Evolutionary conservation across 2,329 filamentous ascomycete species (phyloP).

Genomic region (Aspergillus unguis): DNA sequence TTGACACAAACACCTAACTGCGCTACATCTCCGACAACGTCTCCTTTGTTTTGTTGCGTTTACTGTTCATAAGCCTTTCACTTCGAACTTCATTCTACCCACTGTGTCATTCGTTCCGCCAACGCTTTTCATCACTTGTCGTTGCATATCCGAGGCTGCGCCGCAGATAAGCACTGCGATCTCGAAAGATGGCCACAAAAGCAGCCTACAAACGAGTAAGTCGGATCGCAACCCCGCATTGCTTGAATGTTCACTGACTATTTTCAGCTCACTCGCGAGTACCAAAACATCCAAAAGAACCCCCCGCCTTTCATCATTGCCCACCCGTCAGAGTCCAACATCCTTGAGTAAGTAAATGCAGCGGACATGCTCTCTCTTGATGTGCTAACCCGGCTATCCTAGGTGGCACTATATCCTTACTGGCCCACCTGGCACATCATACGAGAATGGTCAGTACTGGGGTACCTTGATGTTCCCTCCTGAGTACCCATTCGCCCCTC

Average conservation of each 20-base stretch:
- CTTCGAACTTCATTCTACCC: background rate
- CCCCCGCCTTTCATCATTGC: constrained; percentile 86
- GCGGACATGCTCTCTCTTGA: background rate
- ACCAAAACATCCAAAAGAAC: constrained; percentile 64
- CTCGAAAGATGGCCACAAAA: constrained; percentile 63
- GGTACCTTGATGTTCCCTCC: constrained; percentile 92
- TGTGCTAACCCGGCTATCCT: constrained; percentile 9
- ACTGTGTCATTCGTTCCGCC: background rate
- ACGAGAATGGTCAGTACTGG: constrained; percentile 96
- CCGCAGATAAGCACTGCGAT: background rate
- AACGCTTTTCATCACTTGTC: background rate
- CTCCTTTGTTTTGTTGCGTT: background rate
- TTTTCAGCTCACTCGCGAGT: constrained; percentile 59
- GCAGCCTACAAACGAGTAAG: constrained; percentile 69
- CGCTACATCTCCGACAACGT: background rate
- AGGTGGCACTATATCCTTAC: constrained; percentile 96
- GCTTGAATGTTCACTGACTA: constrained; percentile 9
- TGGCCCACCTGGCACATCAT: constrained; percentile 89
- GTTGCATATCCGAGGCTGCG: background rate
- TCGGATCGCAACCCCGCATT: constrained; percentile 7
- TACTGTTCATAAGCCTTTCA: background rate
- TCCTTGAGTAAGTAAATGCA: constrained; percentile 67
- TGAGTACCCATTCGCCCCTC: constrained; percentile 95
- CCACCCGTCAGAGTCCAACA: constrained; percentile 86
- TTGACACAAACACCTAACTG: background rate